These are phyloP conservation scores for Pilasporangium apinafurcum DNA, from an alignment of 352 stramenopile genomes.

Conservation along the genomic window DNA sequence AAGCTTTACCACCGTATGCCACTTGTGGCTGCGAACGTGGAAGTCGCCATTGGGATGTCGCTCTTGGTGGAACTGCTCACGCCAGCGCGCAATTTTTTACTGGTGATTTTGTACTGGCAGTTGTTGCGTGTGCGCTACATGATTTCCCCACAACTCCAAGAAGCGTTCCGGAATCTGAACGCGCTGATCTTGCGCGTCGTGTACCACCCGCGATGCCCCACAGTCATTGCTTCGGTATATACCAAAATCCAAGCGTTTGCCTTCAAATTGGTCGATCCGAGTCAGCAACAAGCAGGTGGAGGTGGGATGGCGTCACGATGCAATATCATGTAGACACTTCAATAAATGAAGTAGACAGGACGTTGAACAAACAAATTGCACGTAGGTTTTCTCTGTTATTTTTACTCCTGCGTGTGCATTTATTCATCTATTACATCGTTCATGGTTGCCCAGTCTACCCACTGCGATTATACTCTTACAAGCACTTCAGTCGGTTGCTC, in stretches of 20 bases:
- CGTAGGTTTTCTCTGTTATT: not conserved
- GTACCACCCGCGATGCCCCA: slow-evolving; percentile 63
- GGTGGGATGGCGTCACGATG: slow-evolving; percentile 41
- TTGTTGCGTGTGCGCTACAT: slow-evolving; percentile 89
- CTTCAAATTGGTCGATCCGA: slow-evolving; percentile 59
- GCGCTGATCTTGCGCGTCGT: slow-evolving; percentile 43
- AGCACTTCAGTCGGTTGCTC: too few relatives aligned
- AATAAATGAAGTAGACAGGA: not conserved
- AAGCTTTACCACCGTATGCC: slow-evolving; percentile 78
- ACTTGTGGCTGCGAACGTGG: slow-evolving; percentile 67
- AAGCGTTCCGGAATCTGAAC: slow-evolving; percentile 75
- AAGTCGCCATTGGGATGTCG: slow-evolving; percentile 76
- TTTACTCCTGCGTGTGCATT: too few relatives aligned
- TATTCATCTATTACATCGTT: too few relatives aligned
- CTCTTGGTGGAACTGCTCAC: slow-evolving; percentile 81
- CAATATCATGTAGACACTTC: slow-evolving; percentile 67
- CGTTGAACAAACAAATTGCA: not conserved
- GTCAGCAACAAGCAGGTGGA: slow-evolving; percentile 24
- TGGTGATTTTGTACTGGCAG: slow-evolving; percentile 88
- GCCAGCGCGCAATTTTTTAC: slow-evolving; percentile 79
- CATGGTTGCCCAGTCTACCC: too few relatives aligned
- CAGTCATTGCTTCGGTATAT: slow-evolving; percentile 45
- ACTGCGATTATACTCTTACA: too few relatives aligned
- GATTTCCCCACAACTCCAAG: slow-evolving; percentile 82
- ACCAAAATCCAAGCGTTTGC: slow-evolving; percentile 64